Conservation (phyloP, 2,329 filamentous ascomycete genomes). For the Paecilomyces dactylethromorphus region DNA sequence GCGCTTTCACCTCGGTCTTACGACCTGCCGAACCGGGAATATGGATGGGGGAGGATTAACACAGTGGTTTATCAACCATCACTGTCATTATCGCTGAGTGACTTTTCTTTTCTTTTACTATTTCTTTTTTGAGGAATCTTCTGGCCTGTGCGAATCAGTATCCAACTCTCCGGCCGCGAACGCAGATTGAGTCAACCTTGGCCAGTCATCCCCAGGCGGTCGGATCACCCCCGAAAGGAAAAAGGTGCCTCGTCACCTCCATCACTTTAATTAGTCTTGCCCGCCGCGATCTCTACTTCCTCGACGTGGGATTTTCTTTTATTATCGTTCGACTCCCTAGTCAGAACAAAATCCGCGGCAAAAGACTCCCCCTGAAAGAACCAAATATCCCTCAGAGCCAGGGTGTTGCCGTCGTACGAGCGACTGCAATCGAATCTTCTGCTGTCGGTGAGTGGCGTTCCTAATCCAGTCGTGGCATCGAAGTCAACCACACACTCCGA, state of each 20-base stretch:
- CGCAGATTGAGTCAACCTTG: too few relatives aligned
- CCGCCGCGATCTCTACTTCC: neutral
- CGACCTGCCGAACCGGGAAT: too few relatives aligned
- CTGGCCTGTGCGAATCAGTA: too few relatives aligned
- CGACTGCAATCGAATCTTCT: neutral
- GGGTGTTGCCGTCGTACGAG: neutral
- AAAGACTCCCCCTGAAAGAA: neutral
- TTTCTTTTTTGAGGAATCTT: too few relatives aligned
- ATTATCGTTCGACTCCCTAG: neutral
- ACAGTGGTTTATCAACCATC: too few relatives aligned
- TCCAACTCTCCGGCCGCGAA: too few relatives aligned
- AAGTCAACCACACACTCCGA: neutral
- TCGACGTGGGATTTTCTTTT: neutral
- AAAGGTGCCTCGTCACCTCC: neutral
- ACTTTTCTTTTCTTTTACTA: too few relatives aligned
- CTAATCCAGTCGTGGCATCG: neutral
- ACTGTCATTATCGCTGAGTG: too few relatives aligned
- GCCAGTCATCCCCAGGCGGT: too few relatives aligned
- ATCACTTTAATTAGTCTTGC: neutral
- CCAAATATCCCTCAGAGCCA: neutral
- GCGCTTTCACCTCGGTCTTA: too few relatives aligned
- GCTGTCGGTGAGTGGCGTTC: neutral
- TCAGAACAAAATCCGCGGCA: neutral
- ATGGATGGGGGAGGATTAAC: too few relatives aligned
- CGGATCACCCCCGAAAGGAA: too few relatives aligned